Conservation (phyloP, 306 rosid species). For the Vigna hirtella region DNA sequence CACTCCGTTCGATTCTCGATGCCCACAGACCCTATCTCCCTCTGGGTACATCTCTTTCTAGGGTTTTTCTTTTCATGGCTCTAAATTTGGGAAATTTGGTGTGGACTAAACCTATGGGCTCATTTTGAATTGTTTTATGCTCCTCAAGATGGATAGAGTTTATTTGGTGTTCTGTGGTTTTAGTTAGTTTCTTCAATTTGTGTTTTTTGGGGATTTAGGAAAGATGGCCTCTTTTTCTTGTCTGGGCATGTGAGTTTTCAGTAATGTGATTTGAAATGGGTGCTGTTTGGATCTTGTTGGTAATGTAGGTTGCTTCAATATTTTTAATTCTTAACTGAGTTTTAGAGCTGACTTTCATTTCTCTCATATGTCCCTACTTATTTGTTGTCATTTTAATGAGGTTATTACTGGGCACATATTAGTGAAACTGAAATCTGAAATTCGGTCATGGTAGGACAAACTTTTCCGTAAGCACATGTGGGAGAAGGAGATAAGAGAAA, state of each 20-base stretch:
- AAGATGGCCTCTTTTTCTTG: background rate
- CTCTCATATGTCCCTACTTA: background rate
- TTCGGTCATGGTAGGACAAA: background rate
- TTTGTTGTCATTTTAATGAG: background rate
- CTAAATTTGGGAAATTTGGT: background rate
- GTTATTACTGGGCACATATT: background rate
- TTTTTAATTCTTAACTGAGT: too few species aligned
- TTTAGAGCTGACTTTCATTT: constrained; percentile 1
- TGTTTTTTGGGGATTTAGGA: background rate
- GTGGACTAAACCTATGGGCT: background rate
- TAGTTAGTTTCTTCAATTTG: constrained; percentile 9
- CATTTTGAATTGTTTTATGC: background rate
- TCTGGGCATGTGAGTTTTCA: background rate
- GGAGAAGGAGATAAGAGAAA: background rate
- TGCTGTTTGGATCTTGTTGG: background rate
- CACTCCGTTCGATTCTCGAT: constrained; percentile 56
- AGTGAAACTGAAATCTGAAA: constrained; percentile 23
- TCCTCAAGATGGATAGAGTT: background rate
- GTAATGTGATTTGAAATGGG: constrained; percentile 11
- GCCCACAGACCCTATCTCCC: constrained; percentile 62
- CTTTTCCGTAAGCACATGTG: background rate
- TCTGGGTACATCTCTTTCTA: constrained; percentile 30
- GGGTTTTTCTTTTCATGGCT: constrained; percentile 30
- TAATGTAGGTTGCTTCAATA: background rate
- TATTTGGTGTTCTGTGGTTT: constrained; percentile 13